Base-by-base conservation (phyloP, 352 stramenopile genomes). In the Pythium monospermum region DNA sequence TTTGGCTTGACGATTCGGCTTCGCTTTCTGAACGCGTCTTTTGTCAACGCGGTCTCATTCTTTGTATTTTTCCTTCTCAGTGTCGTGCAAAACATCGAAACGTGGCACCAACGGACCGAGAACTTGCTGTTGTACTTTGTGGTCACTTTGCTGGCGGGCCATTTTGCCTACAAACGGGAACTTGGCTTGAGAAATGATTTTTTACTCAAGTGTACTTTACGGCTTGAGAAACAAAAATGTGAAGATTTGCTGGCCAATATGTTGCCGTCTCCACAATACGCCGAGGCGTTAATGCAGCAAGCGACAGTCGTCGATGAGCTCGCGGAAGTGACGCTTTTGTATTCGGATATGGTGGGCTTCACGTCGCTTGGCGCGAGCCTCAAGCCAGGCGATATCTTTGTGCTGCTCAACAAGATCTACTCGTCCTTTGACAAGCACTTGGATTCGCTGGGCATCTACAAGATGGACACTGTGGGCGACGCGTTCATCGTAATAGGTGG, bases 261-360 rank as follows among this genome's bases (percentile, higher is more conserved):
- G 84, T 56, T 95, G 21, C 84, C 84, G 19, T 86, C 81, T 0
- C 64, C 76, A 10, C 62, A 82, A 32, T 90, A 93, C 43, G 78
- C 83, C 1, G 73, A 90, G 32, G 74, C 64, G 16, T 58, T 91
- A 13, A 84, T 90, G 71, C 68, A 68, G 13, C 74, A 87, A 28
- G 77, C 76, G 7, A 85, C 73, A 1, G 80, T 94, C 42, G 76
- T 92, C 4, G 84, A 94, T 38, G 76, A 93, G 47, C 62, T 95
- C 11, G 66, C 81, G 1, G 76, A 93, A 37, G 84, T 95, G 1
- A 92, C 82, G 7, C 64, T 95, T 19, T 65, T 94, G 22, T 94
- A 93, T 64, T 91, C 75, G 19, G 82, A 94, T 45, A 90, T 94
- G 66, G 81, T 92, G 22, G 84, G 84, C 12, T 94, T 91, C 64